Percentiles rank a stretch among this genome's conserved stretches.
Conservation (phyloP, 805 yeast species). For the Ogataea ramenticola region DNA sequence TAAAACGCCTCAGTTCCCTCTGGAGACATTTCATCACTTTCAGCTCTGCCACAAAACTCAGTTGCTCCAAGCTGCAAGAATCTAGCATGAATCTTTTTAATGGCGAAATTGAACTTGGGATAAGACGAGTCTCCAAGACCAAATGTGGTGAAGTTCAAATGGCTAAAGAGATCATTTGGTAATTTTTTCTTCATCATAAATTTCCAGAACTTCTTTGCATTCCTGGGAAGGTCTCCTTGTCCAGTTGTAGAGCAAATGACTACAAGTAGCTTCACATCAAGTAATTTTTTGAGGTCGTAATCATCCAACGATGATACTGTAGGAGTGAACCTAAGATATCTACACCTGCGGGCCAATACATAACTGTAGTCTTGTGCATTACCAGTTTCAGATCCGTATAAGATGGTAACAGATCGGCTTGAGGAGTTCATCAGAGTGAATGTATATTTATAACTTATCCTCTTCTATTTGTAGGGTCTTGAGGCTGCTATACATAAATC, state of each 20-base stretch:
- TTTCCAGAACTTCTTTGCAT: slow-evolving; percentile 67
- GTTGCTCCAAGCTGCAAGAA: slow-evolving; percentile 74
- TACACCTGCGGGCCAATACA: slow-evolving; percentile 47
- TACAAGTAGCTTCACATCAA: slow-evolving; percentile 40
- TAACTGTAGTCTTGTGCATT: slow-evolving; percentile 82
- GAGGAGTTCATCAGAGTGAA: neutral
- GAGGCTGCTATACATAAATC: neutral
- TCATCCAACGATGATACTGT: slow-evolving; percentile 50
- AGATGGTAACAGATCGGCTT: slow-evolving; percentile 37
- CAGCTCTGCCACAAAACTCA: slow-evolving; percentile 68
- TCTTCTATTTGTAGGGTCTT: no score
- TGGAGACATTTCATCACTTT: slow-evolving; percentile 79
- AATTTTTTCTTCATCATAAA: slow-evolving; percentile 62
- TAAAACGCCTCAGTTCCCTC: slow-evolving; percentile 74
- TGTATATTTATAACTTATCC: neutral
- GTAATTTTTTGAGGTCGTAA: slow-evolving; percentile 46
- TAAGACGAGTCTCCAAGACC: slow-evolving; percentile 95
- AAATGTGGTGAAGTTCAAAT: slow-evolving; percentile 60
- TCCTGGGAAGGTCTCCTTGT: slow-evolving; percentile 87
- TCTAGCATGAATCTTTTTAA: slow-evolving; percentile 72
- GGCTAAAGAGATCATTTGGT: slow-evolving; percentile 50
- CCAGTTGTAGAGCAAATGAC: slow-evolving; percentile 87
- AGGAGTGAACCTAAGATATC: slow-evolving; percentile 44
- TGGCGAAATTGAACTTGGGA: slow-evolving; percentile 83
- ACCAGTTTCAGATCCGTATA: slow-evolving; percentile 93